phyloP scores from a whole-genome alignment of 371 early-diverging fungal genomes.

The Rhizopus arrhizus region DNA sequence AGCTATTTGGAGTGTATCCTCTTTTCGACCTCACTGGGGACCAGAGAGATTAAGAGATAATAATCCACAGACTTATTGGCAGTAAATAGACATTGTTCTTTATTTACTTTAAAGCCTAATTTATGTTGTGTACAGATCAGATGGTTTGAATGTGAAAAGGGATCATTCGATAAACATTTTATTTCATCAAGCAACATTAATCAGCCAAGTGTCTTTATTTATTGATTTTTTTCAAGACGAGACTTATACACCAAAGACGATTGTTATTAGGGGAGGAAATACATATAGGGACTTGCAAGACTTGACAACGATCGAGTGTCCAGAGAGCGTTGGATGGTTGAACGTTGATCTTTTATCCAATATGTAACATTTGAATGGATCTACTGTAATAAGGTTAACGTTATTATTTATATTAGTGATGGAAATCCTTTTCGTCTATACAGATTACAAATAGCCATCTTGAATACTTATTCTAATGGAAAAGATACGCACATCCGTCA shows the following conservation, averaged over 20 bases:
- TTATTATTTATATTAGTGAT: conserved; percentile 12
- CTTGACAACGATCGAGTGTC: conserved; percentile 56
- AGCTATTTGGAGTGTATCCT: conserved; percentile 74
- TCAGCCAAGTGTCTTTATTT: conserved; percentile 71
- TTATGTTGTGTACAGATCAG: conserved; percentile 58
- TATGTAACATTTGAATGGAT: neutral
- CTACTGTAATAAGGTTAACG: neutral
- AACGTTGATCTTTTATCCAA: conserved; percentile 51
- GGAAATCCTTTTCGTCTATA: conserved; percentile 60
- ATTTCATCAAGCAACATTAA: conserved; percentile 40
- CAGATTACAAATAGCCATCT: conserved; percentile 77
- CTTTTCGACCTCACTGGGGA: conserved; percentile 71
- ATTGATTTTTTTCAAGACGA: conserved; percentile 85
- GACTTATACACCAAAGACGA: conserved; percentile 85
- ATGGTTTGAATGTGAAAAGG: conserved; percentile 52
- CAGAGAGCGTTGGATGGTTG: conserved; percentile 77
- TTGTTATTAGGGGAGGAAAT: conserved; percentile 77
- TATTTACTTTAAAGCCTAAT: neutral
- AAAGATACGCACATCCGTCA: conserved; percentile 90
- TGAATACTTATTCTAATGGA: conserved; percentile 87
- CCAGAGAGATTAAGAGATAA: conserved; percentile 69
- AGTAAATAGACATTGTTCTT: conserved; percentile 44
- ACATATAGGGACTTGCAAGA: conserved; percentile 63
- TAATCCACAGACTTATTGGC: conserved; percentile 82
- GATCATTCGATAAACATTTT: conserved; percentile 41